phyloP scores from a whole-genome alignment of 345 rosid genomes.

The Brassica cretica region DNA sequence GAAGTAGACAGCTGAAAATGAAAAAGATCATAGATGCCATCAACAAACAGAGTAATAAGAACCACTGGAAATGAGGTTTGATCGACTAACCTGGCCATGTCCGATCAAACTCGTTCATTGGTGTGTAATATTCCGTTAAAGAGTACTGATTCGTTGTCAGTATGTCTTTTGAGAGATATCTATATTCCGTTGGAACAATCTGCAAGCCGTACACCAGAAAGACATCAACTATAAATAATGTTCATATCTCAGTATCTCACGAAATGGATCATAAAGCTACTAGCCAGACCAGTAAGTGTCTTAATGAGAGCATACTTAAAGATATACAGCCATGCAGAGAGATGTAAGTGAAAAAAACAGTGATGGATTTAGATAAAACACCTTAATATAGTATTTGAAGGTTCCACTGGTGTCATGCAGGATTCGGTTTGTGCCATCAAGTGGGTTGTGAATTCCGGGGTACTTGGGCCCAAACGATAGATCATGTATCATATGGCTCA shows the following conservation, averaged over 20 bases:
- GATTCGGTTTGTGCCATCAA: slow-evolving; percentile 73
- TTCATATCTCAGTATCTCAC: neutral
- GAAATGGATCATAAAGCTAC: neutral
- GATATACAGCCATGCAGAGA: too few relatives aligned
- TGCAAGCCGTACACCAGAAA: slow-evolving; percentile 44
- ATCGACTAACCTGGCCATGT: slow-evolving; percentile 88
- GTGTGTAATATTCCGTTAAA: slow-evolving; percentile 85
- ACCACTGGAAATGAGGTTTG: neutral
- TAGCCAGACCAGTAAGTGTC: neutral
- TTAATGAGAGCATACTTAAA: neutral
- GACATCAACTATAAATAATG: slow-evolving; percentile 1
- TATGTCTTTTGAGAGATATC: slow-evolving; percentile 79
- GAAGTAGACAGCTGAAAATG: slow-evolving; percentile 80
- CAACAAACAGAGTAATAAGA: slow-evolving; percentile 7
- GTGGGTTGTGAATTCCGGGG: slow-evolving; percentile 96
- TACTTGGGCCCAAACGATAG: slow-evolving; percentile 93
- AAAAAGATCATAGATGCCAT: neutral
- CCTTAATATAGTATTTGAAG: slow-evolving; percentile 97
- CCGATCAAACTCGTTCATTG: slow-evolving; percentile 66
- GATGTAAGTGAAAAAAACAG: neutral
- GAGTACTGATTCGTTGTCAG: slow-evolving; percentile 93
- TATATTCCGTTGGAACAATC: slow-evolving; percentile 98
- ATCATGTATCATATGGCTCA: slow-evolving; percentile 86
- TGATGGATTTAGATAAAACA: slow-evolving; percentile 31
- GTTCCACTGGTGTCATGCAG: slow-evolving; percentile 80